Percentiles rank a stretch among this genome's conserved stretches.
Evolutionary conservation across 192 early-diverging fungal genomes (phyloP).

Genomic region (Borealophlyctis nickersoniae): DNA sequence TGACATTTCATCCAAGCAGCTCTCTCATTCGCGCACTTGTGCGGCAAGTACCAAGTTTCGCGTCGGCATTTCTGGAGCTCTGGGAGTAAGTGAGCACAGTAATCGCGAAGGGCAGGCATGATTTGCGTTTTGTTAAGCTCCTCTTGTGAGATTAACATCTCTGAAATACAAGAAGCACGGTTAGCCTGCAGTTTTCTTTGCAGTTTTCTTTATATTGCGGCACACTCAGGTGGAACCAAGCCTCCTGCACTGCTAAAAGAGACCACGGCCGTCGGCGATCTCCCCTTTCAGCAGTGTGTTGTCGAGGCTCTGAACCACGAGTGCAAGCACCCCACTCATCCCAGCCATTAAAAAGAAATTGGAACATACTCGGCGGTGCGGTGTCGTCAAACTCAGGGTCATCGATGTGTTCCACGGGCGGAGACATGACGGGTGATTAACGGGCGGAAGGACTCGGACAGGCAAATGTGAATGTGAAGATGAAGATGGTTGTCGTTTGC

Average conservation of each 20-base stretch:
- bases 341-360: too few relatives aligned
- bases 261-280: too few relatives aligned
- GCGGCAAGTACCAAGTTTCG: conserved; percentile 82
- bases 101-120: conserved; percentile 87
- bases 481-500: too few relatives aligned
- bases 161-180: conserved; percentile 33
- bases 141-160: conserved; percentile 82
- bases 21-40: conserved; percentile 89
- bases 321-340: too few relatives aligned
- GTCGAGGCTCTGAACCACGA: too few relatives aligned
- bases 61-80: conserved; percentile 89
- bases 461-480: too few relatives aligned
- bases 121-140: conserved; percentile 81
- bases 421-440: too few relatives aligned
- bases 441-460: too few relatives aligned
- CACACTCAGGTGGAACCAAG: too few relatives aligned
- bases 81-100: conserved; percentile 88
- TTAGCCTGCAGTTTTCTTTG: background rate
- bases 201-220: too few relatives aligned
- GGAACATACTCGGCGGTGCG: background rate
- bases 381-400: background rate
- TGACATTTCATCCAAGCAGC: conserved; percentile 92
- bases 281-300: too few relatives aligned
- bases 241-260: too few relatives aligned
- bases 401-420: background rate